These are phyloP conservation scores for Nakaseomyces nivariensis DNA, from an alignment of 1,139 yeast species.

Conservation along the genomic window DNA sequence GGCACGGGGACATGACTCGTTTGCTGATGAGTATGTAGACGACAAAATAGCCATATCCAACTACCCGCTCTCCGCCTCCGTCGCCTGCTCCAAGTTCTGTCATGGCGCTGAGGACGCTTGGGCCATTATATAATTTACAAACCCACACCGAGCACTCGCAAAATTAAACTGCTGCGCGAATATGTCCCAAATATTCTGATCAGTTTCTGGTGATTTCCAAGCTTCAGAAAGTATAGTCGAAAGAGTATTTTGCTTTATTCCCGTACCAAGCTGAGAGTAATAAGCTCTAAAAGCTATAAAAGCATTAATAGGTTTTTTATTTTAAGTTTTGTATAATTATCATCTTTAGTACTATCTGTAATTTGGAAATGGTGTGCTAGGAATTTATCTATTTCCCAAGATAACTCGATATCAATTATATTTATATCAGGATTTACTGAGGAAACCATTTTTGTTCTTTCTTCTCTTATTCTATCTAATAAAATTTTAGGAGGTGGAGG, in stretches of 20 bases:
- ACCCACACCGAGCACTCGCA: slow-evolving; percentile 3
- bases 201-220: slow-evolving; percentile 45
- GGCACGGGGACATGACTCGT: slow-evolving; percentile 97
- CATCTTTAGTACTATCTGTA: neutral
- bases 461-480: slow-evolving; percentile 3
- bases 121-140: too few relatives aligned
- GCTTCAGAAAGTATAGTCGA: slow-evolving; percentile 25
- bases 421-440: neutral
- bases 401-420: neutral
- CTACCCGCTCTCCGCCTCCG: too few relatives aligned
- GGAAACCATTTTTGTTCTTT: neutral
- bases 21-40: slow-evolving; percentile 95
- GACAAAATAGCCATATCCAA: too few relatives aligned
- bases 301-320: slow-evolving; percentile 8
- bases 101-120: too few relatives aligned
- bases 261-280: slow-evolving; percentile 12
- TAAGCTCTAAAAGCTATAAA: slow-evolving; percentile 19
- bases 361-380: neutral
- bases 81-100: too few relatives aligned
- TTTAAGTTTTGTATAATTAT: neutral
- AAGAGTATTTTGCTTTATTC: slow-evolving; percentile 9
- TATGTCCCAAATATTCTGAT: slow-evolving; percentile 38
- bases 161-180: slow-evolving; percentile 5
- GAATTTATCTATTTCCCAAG: slow-evolving; percentile 3
- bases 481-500: neutral